These are phyloP conservation scores for Phytopythium mirpurense DNA, from an alignment of 352 stramenopile species.

Conservation along the genomic window DNA sequence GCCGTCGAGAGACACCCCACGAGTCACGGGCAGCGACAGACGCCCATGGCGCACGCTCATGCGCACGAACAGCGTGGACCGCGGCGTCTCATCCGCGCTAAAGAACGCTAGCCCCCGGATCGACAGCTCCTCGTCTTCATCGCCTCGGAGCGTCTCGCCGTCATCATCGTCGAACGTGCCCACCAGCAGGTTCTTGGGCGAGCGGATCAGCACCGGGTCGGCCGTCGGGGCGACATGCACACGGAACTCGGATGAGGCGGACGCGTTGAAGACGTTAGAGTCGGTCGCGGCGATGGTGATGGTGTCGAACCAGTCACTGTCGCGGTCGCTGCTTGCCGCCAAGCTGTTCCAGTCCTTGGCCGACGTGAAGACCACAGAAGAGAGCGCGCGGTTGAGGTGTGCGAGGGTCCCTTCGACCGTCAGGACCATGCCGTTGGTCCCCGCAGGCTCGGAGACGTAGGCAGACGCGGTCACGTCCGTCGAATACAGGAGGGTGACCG, in stretches of 20 bases:
- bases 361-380: conserved; percentile 46
- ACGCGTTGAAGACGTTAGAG: conserved; percentile 26
- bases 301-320: conserved; percentile 38
- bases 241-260: conserved; percentile 21
- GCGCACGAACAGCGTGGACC: conserved; percentile 22
- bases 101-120: conserved; percentile 29
- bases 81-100: conserved; percentile 38
- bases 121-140: conserved; percentile 40
- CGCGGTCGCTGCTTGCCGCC: conserved; percentile 11
- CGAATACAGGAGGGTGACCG: conserved; percentile 25
- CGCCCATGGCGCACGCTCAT: conserved; percentile 23
- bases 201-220: conserved; percentile 25
- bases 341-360: conserved; percentile 66
- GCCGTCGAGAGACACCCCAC: conserved; percentile 23
- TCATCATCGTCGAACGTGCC: conserved; percentile 23
- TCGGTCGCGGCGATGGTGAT: conserved; percentile 42
- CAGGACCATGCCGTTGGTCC: conserved; percentile 9
- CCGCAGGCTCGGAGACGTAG: neutral
- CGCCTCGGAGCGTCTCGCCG: conserved; percentile 23
- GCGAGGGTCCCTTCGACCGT: conserved; percentile 28
- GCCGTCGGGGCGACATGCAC: conserved; percentile 26
- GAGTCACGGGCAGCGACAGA: conserved; percentile 10
- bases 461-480: neutral
- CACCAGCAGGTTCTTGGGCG: conserved; percentile 18
- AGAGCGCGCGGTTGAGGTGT: conserved; percentile 40